Evolutionary conservation across 2,329 filamentous ascomycete genomes (phyloP), one percentile per base, ranked within the genome.

Genomic region (Fusarium sp.): DNA sequence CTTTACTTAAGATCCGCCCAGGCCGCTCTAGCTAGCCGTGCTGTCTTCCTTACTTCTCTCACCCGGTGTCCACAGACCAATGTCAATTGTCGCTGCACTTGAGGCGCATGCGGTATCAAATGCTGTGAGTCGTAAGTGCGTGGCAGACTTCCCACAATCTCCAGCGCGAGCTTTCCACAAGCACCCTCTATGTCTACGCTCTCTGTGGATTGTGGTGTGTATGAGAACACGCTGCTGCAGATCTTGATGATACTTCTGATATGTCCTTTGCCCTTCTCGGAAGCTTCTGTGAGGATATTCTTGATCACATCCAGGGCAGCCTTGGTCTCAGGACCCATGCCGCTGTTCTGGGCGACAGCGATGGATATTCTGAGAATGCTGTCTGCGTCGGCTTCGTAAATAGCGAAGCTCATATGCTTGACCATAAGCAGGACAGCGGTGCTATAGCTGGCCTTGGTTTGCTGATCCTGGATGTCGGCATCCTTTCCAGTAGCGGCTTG

Each of bases 31-130:
- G 86, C 85, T 61, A 76, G 69, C 55, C 86, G 80, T 20, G 87
- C 87, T 48, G 79, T 80, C 58, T 80, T 83, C 48, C 87, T 81
- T 46, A 88, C 80, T 63, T 86, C 85, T 46, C 87, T 80, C 11
- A 87, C 83, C 8, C 79, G 76, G 67, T 89, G 86, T 3, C 87
- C 87, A 51, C 86, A 87, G 2, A 86, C 86, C 11, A 79, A 71
- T 3, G 83, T 82, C 63, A 89, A 72, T 54, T 86, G 81, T 6
- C 84, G 79, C 63, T 83, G 79, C 45, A 87, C 80, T 55, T 77
- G 78, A 28, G 80, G 80, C 45, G 81, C 81, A 67, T 83, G 80
- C 0, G 83, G 78, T 50, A 86, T 69, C 21, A 88, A 72, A 48
- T 83, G 76, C 8, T 81, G 78, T 13, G 83, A 79, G 61, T 88